phyloP scores from a whole-genome alignment of 2,329 filamentous ascomycete species.

The Neonectria faginata region DNA sequence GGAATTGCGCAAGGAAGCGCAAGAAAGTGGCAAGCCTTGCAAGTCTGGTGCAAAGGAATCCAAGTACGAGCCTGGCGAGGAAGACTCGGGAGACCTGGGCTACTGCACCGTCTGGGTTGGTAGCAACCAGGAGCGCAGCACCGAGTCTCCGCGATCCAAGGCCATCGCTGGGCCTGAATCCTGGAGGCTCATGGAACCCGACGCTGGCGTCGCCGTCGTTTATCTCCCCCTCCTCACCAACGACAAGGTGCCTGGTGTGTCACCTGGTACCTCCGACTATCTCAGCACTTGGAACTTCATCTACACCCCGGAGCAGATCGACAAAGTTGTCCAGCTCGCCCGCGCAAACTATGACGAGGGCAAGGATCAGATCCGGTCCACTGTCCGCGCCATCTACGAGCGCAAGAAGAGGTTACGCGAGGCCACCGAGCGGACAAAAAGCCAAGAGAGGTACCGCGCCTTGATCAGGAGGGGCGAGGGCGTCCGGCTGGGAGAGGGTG shows the following conservation, averaged over 20 bases:
- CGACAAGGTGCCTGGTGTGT: slow-evolving; percentile 80
- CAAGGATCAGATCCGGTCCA: slow-evolving; percentile 78
- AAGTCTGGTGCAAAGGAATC: slow-evolving; percentile 48
- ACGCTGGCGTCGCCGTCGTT: slow-evolving; percentile 87
- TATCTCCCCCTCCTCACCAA: slow-evolving; percentile 94
- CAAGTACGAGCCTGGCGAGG: slow-evolving; percentile 56
- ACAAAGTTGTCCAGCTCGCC: slow-evolving; percentile 84
- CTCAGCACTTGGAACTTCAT: slow-evolving; percentile 99
- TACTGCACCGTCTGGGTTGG: slow-evolving; percentile 98
- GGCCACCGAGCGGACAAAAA: slow-evolving; percentile 59
- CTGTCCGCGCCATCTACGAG: slow-evolving; percentile 91
- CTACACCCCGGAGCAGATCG: slow-evolving; percentile 91
- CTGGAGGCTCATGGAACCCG: slow-evolving; percentile 75
- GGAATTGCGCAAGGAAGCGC: slow-evolving; percentile 43
- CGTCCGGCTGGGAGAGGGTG: slow-evolving; percentile 70
- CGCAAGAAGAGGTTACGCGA: slow-evolving; percentile 80
- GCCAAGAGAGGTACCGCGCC: slow-evolving; percentile 57
- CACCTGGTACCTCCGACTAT: slow-evolving; percentile 85
- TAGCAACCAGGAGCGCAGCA: slow-evolving; percentile 77
- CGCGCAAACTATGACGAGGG: slow-evolving; percentile 89
- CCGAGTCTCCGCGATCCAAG: slow-evolving; percentile 63
- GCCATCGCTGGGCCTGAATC: slow-evolving; percentile 72
- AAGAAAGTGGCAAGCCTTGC: slow-evolving; percentile 39
- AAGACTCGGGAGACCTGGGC: slow-evolving; percentile 73
- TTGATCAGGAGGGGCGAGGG: slow-evolving; percentile 62